Percentiles rank a stretch among this genome's conserved stretches.
Evolutionary conservation across 176 grass and related monocot genomes (phyloP).

Genomic region (Oropetium thomaeum): DNA sequence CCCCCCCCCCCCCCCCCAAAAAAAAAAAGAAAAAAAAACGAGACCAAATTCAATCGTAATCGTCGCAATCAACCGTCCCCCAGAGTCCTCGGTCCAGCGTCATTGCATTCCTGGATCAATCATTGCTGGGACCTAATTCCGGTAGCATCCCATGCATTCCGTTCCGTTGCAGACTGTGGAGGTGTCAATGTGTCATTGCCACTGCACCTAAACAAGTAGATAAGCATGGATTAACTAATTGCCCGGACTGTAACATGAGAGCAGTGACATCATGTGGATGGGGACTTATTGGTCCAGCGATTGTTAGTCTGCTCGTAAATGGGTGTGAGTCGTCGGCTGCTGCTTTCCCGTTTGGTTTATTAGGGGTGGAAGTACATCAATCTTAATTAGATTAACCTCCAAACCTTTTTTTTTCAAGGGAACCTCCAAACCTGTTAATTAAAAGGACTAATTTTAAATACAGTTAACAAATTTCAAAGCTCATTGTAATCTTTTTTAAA

Average conservation of each 20-base stretch:
- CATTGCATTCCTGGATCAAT: slow-evolving; percentile 33
- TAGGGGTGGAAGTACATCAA: too few relatives aligned
- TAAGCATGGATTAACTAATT: neutral
- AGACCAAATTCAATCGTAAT: neutral
- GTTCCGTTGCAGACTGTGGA: neutral
- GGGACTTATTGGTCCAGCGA: neutral
- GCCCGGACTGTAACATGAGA: neutral
- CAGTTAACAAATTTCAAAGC: too few relatives aligned
- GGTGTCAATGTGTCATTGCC: too few relatives aligned
- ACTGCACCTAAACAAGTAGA: neutral
- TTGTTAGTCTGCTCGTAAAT: slow-evolving; percentile 4
- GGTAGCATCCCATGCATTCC: neutral
- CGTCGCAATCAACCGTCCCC: slow-evolving; percentile 28
- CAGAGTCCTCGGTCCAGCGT: neutral
- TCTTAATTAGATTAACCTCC: too few relatives aligned
- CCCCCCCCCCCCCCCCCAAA: too few relatives aligned
- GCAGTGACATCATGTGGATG: neutral
- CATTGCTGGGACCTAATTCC: slow-evolving; percentile 12
- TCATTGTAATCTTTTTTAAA: too few relatives aligned
- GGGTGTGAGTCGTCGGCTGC: neutral
- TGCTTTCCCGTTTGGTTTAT: too few relatives aligned
- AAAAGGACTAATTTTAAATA: too few relatives aligned
- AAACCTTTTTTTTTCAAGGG: too few relatives aligned
- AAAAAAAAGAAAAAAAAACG: too few relatives aligned
- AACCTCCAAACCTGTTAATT: too few relatives aligned